Evolutionary conservation across 2,329 filamentous ascomycete genomes (phyloP).

Genomic region (Pleomassaria siparia): DNA sequence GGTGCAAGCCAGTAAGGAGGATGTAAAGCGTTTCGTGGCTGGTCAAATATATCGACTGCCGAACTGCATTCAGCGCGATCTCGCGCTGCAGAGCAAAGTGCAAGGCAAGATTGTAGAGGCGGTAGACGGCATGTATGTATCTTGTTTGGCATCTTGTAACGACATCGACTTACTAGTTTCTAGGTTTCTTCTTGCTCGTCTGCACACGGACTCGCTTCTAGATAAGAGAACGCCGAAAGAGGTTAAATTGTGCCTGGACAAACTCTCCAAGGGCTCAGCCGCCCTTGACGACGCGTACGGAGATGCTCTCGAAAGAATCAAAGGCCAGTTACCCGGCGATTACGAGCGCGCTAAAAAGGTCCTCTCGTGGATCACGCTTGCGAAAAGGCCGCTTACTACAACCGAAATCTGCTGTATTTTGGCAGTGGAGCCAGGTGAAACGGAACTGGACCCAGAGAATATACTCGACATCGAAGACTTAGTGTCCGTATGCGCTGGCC

Average conservation of each 20-base stretch:
- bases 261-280: conserved; percentile 28
- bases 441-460: conserved; percentile 5
- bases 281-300: conserved; percentile 45
- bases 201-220: conserved; percentile 38
- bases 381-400: conserved; percentile 1
- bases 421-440: conserved; percentile 1
- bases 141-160: background rate
- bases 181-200: conserved; percentile 24
- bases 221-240: conserved; percentile 32
- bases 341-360: conserved; percentile 35
- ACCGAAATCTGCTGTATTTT: conserved; percentile 1
- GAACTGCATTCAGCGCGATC: conserved; percentile 12
- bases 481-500: conserved; percentile 4
- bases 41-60: conserved; percentile 16
- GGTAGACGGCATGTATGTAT: conserved; percentile 4
- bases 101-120: conserved; percentile 1
- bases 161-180: background rate
- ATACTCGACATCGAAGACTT: conserved; percentile 6
- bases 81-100: conserved; percentile 2
- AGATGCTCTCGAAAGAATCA: conserved; percentile 46
- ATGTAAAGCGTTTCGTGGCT: conserved; percentile 18
- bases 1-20: conserved; percentile 17
- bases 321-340: conserved; percentile 34
- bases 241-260: conserved; percentile 20
- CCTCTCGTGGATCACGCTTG: conserved; percentile 2